These are phyloP conservation scores for Ruellia speciosa DNA, from an alignment of 305 asterid genomes.

Conservation along the genomic window DNA sequence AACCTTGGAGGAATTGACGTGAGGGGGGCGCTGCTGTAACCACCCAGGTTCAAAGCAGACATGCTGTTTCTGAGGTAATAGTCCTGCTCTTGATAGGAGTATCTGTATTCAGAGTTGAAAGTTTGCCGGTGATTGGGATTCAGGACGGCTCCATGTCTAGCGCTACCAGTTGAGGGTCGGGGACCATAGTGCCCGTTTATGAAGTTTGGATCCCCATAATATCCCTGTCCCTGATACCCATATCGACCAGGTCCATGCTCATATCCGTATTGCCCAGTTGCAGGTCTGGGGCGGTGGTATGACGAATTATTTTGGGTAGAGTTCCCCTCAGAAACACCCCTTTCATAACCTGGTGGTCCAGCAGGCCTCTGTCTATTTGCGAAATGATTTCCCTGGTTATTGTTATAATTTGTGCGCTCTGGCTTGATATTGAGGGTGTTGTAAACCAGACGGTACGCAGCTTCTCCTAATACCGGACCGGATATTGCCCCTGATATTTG, in stretches of 20 bases:
- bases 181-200: constrained; percentile 24
- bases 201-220: constrained; percentile 32
- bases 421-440: constrained; percentile 55
- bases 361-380: constrained; percentile 52
- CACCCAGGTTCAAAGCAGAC: constrained; percentile 48
- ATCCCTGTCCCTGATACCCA: constrained; percentile 34
- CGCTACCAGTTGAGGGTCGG: constrained; percentile 33
- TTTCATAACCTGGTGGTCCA: constrained; percentile 71
- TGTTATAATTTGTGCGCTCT: constrained; percentile 32
- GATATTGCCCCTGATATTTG: constrained; percentile 74
- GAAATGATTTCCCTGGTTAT: constrained; percentile 34
- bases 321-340: constrained; percentile 32
- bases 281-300: constrained; percentile 36
- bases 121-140: constrained; percentile 34
- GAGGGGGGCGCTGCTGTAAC: constrained; percentile 27
- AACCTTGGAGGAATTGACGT: constrained; percentile 30
- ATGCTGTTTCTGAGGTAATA: constrained; percentile 41
- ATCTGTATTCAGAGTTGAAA: constrained; percentile 35
- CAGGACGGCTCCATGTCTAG: constrained; percentile 28
- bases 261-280: constrained; percentile 34
- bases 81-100: constrained; percentile 39
- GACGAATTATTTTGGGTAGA: constrained; percentile 23
- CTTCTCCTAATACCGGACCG: constrained; percentile 84
- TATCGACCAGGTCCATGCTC: constrained; percentile 31
- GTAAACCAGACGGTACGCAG: constrained; percentile 84